These are phyloP conservation scores for Candida qinlingensis DNA, from an alignment of 805 yeast genomes.

Conservation along the genomic window DNA sequence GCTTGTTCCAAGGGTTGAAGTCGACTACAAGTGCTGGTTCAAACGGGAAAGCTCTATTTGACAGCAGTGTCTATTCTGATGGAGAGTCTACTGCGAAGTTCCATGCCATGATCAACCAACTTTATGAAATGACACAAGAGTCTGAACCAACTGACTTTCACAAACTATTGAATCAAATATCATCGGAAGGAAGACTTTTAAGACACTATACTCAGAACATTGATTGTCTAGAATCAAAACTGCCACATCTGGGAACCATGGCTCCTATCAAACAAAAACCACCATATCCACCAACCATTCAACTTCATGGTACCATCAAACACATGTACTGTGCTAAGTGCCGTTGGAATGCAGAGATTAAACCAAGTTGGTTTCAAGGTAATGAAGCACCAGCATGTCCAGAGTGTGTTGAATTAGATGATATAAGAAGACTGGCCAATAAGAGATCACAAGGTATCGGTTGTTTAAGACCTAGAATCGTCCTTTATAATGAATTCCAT, in stretches of 20 bases:
- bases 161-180: conserved; percentile 49
- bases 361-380: conserved; percentile 43
- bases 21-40: conserved; percentile 32
- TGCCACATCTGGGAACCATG: conserved; percentile 42
- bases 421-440: conserved; percentile 53
- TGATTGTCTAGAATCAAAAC: conserved; percentile 68
- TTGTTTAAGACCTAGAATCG: conserved; percentile 57
- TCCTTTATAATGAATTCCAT: conserved; percentile 68
- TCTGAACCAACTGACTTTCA: conserved; percentile 78
- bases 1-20: conserved; percentile 58
- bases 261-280: conserved; percentile 40
- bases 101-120: conserved; percentile 65
- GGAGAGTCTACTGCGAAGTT: conserved; percentile 55
- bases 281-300: conserved; percentile 58
- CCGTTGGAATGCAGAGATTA: conserved; percentile 47
- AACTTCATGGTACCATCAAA: conserved; percentile 79
- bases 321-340: conserved; percentile 77
- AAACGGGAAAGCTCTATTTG: conserved; percentile 69
- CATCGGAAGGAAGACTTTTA: conserved; percentile 57
- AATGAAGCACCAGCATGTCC: conserved; percentile 53
- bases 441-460: conserved; percentile 62
- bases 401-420: conserved; percentile 56
- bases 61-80: conserved; percentile 68
- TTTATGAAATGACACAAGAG: conserved; percentile 47
- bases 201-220: conserved; percentile 86